Conservation (phyloP, 768 basidiomycete species). For the Bullera alba region DNA sequence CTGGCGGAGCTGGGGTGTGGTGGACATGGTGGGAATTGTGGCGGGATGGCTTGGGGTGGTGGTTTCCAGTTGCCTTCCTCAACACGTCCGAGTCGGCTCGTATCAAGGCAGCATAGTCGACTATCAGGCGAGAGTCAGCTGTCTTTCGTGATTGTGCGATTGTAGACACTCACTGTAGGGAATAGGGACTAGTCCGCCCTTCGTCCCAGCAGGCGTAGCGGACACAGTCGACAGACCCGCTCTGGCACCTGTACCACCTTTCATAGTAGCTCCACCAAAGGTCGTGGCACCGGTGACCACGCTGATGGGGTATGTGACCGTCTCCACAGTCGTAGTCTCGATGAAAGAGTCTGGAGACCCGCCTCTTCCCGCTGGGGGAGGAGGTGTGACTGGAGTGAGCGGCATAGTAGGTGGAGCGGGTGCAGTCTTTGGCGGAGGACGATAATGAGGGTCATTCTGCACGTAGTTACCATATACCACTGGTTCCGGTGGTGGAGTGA, state of each 20-base stretch:
- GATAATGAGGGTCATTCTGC: constrained; percentile 1
- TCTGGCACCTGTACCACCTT: constrained; percentile 10
- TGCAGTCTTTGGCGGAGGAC: too few relatives aligned
- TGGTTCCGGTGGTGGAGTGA: not conserved
- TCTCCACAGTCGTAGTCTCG: constrained; percentile 10
- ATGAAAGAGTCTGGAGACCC: constrained; percentile 2
- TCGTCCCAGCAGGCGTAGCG: constrained; percentile 12
- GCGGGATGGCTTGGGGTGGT: not conserved
- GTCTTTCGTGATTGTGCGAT: not conserved
- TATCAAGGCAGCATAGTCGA: constrained; percentile 29
- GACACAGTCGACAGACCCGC: constrained; percentile 6
- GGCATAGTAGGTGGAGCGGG: not conserved
- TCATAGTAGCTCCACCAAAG: constrained; percentile 16
- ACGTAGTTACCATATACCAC: not conserved
- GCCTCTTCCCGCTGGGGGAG: not conserved
- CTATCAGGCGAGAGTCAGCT: constrained; percentile 12
- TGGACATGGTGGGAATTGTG: not conserved
- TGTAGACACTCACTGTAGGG: constrained; percentile 18
- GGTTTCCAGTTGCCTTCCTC: not conserved
- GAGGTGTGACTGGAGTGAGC: not conserved
- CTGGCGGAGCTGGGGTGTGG: constrained; percentile 4
- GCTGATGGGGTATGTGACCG: constrained; percentile 4
- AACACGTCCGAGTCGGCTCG: not conserved
- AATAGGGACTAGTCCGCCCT: constrained; percentile 26
- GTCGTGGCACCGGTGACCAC: constrained; percentile 21